Evolutionary conservation across 2,329 filamentous ascomycete species (phyloP).

Genomic region (Fusarium hainanense): DNA sequence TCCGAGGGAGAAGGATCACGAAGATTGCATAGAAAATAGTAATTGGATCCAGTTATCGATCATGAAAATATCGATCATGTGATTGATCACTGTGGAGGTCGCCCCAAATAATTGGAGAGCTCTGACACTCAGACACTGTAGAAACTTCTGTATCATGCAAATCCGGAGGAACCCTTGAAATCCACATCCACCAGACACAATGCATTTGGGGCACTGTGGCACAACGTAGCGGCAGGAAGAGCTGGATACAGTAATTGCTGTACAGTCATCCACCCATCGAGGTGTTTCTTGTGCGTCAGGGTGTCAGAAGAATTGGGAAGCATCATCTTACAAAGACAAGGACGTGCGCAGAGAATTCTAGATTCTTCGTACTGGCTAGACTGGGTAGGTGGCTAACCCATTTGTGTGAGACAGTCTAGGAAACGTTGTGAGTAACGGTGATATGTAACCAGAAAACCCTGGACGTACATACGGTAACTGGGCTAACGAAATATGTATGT

Average conservation of each 20-base stretch:
- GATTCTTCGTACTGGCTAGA: constrained; percentile 16
- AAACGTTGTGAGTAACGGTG: constrained; percentile 9
- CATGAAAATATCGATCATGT: constrained; percentile 6
- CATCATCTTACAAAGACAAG: neutral
- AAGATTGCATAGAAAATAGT: neutral
- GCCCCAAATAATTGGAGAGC: constrained; percentile 3
- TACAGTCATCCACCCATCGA: neutral
- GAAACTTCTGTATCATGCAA: constrained; percentile 17
- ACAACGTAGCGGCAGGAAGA: constrained; percentile 13
- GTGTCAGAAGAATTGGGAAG: neutral
- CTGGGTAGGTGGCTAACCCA: constrained; percentile 14
- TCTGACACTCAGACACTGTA: neutral
- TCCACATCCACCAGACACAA: constrained; percentile 10
- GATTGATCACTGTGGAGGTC: constrained; percentile 11
- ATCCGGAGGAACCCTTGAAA: neutral
- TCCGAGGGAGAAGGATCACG: neutral
- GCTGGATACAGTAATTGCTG: constrained; percentile 2
- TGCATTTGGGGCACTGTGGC: constrained; percentile 20
- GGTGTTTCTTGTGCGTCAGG: neutral
- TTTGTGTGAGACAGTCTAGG: constrained; percentile 11
- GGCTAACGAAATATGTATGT: neutral
- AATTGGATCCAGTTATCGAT: neutral
- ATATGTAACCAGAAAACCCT: constrained; percentile 1
- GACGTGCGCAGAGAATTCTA: constrained; percentile 30
- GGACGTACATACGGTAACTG: neutral